Percentiles rank a stretch among this genome's conserved stretches.
Conservation (phyloP, 1,284 basidiomycete genomes). For the Phlebopus sp. region DNA sequence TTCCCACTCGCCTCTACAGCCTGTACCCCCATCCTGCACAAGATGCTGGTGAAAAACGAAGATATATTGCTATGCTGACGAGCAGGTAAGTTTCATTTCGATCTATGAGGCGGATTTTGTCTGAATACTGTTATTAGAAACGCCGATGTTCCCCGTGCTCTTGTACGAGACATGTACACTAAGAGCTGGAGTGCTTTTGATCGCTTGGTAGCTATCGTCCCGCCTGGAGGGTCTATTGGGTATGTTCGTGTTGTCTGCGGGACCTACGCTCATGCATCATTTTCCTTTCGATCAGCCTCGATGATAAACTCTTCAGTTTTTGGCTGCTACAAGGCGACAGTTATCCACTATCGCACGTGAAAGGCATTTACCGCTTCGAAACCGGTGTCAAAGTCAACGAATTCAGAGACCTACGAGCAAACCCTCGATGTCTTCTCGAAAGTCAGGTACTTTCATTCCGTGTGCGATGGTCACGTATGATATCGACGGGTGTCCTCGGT, state of each 20-base stretch:
- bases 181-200: constrained; percentile 89
- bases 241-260: constrained; percentile 31
- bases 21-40: constrained; percentile 77
- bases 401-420: constrained; percentile 80
- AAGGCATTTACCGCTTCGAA: constrained; percentile 84
- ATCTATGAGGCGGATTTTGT: background rate
- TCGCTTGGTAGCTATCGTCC: constrained; percentile 78
- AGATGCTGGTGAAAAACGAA: constrained; percentile 64
- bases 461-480: constrained; percentile 72
- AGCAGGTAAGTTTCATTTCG: constrained; percentile 47
- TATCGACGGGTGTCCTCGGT: constrained; percentile 57
- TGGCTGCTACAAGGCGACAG: constrained; percentile 79
- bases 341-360: constrained; percentile 69
- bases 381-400: constrained; percentile 81
- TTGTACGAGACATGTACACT: constrained; percentile 85
- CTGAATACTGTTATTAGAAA: constrained; percentile 48
- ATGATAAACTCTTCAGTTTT: constrained; percentile 85
- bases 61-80: constrained; percentile 66
- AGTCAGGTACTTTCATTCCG: constrained; percentile 75
- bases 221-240: constrained; percentile 85
- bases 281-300: constrained; percentile 49
- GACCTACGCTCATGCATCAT: constrained; percentile 2
- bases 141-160: constrained; percentile 77
- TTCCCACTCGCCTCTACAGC: constrained; percentile 66
- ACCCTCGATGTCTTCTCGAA: constrained; percentile 78